Conservation (phyloP, 2,329 filamentous ascomycete genomes). For the Tetracladium maxilliforme region DNA sequence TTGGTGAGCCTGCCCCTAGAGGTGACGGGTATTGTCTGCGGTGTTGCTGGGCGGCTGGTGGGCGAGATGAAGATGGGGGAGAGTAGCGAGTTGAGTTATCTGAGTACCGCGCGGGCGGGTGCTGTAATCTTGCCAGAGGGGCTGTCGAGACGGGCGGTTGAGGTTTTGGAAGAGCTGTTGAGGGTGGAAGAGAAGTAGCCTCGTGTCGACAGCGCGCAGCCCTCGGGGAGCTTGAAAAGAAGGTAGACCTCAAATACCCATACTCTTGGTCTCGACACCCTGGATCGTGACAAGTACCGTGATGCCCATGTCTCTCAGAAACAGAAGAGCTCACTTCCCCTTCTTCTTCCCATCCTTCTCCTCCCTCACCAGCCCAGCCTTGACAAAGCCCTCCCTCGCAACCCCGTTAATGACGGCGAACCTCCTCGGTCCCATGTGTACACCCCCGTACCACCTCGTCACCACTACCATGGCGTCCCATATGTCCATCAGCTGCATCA, state of each 20-base stretch:
- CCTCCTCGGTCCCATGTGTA: slow-evolving; percentile 74
- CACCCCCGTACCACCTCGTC: slow-evolving; percentile 86
- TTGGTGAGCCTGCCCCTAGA: slow-evolving; percentile 68
- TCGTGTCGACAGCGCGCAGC: too few species aligned
- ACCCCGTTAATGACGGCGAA: slow-evolving; percentile 84
- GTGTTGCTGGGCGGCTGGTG: slow-evolving; percentile 72
- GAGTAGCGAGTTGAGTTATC: slow-evolving; percentile 67
- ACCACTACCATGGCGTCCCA: slow-evolving; percentile 92
- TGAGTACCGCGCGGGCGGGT: slow-evolving; percentile 78
- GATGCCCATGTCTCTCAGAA: too few species aligned
- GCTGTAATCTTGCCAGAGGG: slow-evolving; percentile 83
- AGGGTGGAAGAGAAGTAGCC: too few species aligned
- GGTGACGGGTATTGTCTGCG: slow-evolving; percentile 88
- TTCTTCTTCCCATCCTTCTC: slow-evolving; percentile 25
- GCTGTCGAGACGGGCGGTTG: too few species aligned
- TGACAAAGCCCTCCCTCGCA: slow-evolving; percentile 71
- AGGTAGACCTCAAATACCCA: too few species aligned
- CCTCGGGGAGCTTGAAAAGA: too few species aligned
- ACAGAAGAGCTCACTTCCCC: too few species aligned
- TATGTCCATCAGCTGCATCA: slow-evolving; percentile 89
- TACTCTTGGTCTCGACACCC: too few species aligned
- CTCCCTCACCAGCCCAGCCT: slow-evolving; percentile 54
- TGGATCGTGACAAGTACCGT: too few species aligned
- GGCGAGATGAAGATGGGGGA: slow-evolving; percentile 38
- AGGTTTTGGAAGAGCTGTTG: too few species aligned